Evolutionary conservation across 805 yeast species (phyloP).

Genomic region (Torulaspora microellipsoides): DNA sequence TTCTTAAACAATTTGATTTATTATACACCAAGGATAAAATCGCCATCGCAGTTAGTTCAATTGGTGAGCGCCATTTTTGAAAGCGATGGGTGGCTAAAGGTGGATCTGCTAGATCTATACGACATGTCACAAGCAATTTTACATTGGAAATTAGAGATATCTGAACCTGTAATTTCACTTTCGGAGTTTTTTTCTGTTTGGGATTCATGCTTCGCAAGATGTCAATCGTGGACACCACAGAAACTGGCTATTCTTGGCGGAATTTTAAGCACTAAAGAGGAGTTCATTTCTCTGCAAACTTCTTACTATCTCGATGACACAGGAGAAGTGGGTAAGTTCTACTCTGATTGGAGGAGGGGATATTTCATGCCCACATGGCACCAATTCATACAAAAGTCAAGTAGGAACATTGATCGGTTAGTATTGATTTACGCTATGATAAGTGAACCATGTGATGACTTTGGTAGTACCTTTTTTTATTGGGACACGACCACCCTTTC

Average conservation of each 20-base stretch:
- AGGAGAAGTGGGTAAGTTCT: conserved; percentile 14
- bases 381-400: neutral
- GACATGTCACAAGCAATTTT: conserved; percentile 22
- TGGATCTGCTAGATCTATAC: conserved; percentile 13
- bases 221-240: conserved; percentile 21
- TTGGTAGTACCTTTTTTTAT: conserved; percentile 4
- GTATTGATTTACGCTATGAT: conserved; percentile 16
- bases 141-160: conserved; percentile 30
- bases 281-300: conserved; percentile 18
- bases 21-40: conserved; percentile 24
- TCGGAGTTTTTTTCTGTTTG: conserved; percentile 23
- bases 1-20: conserved; percentile 27
- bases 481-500: conserved; percentile 17
- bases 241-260: conserved; percentile 27
- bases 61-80: conserved; percentile 17
- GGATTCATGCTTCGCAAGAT: conserved; percentile 16
- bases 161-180: conserved; percentile 28
- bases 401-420: conserved; percentile 2
- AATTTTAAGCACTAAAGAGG: conserved; percentile 16
- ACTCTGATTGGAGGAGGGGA: conserved; percentile 20
- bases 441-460: conserved; percentile 5
- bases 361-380: conserved; percentile 26
- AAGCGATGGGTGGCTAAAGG: conserved; percentile 8
- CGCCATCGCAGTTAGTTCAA: conserved; percentile 6
- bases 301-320: conserved; percentile 23